Base-by-base conservation (phyloP, 2,329 filamentous ascomycete genomes). In the Ophiocordyceps unilateralis region DNA sequence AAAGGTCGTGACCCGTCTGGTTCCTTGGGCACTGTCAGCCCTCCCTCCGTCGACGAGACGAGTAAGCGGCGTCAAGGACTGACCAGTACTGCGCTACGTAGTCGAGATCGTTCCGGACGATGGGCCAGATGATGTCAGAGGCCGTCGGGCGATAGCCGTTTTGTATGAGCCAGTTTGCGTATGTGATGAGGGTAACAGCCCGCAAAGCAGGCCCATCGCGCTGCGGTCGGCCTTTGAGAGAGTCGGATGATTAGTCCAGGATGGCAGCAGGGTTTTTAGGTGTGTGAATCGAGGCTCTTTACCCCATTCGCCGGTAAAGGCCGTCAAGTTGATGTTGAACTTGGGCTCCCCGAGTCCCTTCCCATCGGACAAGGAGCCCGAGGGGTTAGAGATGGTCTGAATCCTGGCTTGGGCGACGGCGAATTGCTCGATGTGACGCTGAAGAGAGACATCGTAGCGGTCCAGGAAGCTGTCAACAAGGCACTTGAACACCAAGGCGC, bases 191-290 rank as follows among this genome's bases (percentile, higher is more conserved):
- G 2, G 84, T 75, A 39, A 76, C 84, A 1, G 83, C 83, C 41
- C 85, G 72, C 34, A 91, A 70, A 20, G 84, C 76, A 21, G 85
- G 84, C 0, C 84, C 84, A 58, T 91, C 84, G 37, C 81, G 70
- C 59, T 91, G 84, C 12, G 84, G 84, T 19, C 84, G 75, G 23
- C 82, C 64, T 65, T 42, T 0, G n/a, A 7, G 10, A 3, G 20
- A 4, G 8, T 34, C 14, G 15, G 30, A 6, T 23, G 4, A 22
- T 21, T 10, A n/a, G 20, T 39, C 21, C n/a, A 39, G 7, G 17
- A 19, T 17, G 30, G 15, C n/a, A n/a, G n/a, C n/a, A n/a, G n/a
- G n/a, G n/a, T n/a, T n/a, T n/a, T n/a, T n/a, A n/a, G n/a, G n/a
- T n/a, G 21, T 23, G 17, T 23, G 15, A 11, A 24, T 24, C 22